Base-by-base conservation (phyloP, 345 rosid genomes). In the Gossypium arboreum region DNA sequence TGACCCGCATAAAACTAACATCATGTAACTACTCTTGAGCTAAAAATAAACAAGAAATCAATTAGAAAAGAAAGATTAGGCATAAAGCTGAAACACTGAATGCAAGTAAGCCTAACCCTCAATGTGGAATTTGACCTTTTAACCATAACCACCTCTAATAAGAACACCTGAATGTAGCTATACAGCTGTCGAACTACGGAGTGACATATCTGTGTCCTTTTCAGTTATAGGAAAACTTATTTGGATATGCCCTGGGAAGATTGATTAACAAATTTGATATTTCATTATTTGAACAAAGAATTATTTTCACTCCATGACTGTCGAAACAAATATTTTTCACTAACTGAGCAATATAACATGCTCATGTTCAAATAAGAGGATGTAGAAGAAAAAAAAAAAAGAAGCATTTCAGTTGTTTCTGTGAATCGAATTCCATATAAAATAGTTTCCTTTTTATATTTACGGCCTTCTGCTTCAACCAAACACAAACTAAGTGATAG, bases 101-200 rank as follows among this genome's bases (percentile, higher is more conserved):
- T 8, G 72, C 71, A 24, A 68, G 45, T 2, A 34, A 62, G 72
- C 57, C 57, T 48, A 68, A 48, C 50, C 8, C 72, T 48, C 43
- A 25, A 18, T 18, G 29, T 11, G 27, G 29, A 44, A 20, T 20
- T 11, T 20, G 54, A 20, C 17, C 2, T 44, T 12, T 44, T 9
- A 18, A 50, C 45, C n/a, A 20, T 20, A 44, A 66, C 13, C 29
- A 6, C 54, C 44, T 66, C 54, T 12, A 66, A 12, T 6, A 44
- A 18, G 25, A 65, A 65, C 25, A 18, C 16, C 17, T 43, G 20
- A n/a, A n/a, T 10, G 24, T 43, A 43, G 51, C 43, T 41, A 64
- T n/a, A 39, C 67, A 17, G 41, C 25, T 13, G 43, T n/a, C 41
- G 22, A 44, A 44, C 25, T 17, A 56, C 1, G 12, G 17, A 43